Evolutionary conservation across 345 rosid species (phyloP).

Genomic region (Odontarrhena argentea): DNA sequence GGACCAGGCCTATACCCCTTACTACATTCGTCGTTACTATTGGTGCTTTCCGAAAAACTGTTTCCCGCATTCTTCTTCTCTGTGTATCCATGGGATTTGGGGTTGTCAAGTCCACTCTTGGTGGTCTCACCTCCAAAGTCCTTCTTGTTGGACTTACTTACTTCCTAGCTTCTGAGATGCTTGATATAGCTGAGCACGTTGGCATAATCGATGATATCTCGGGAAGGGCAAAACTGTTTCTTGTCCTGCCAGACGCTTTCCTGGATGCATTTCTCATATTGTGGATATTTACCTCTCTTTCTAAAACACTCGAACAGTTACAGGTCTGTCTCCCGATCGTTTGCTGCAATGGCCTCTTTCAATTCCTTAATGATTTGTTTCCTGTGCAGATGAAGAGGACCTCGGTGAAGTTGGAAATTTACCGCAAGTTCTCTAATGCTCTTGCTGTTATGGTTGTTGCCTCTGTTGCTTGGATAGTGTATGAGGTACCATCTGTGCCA

Average conservation of each 20-base stretch:
- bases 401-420: slow-evolving; percentile 82
- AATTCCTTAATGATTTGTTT: slow-evolving; percentile 13
- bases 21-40: slow-evolving; percentile 91
- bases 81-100: slow-evolving; percentile 96
- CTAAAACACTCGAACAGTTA: slow-evolving; percentile 76
- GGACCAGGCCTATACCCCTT: slow-evolving; percentile 74
- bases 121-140: slow-evolving; percentile 96
- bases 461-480: slow-evolving; percentile 88
- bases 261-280: slow-evolving; percentile 91
- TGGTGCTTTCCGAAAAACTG: slow-evolving; percentile 78
- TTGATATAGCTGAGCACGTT: slow-evolving; percentile 84
- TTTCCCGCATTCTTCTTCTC: slow-evolving; percentile 77
- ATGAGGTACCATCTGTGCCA: slow-evolving; percentile 61
- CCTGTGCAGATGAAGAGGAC: slow-evolving; percentile 68
- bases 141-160: slow-evolving; percentile 84
- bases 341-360: slow-evolving; percentile 13
- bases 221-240: slow-evolving; percentile 84
- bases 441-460: slow-evolving; percentile 76
- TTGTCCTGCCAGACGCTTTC: slow-evolving; percentile 91
- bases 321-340: slow-evolving; percentile 55
- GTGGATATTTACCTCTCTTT: slow-evolving; percentile 94
- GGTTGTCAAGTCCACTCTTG: slow-evolving; percentile 94
- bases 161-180: slow-evolving; percentile 87
- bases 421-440: slow-evolving; percentile 95
- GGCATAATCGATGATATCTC: slow-evolving; percentile 87